Percentiles rank a stretch among this genome's conserved stretches.
Evolutionary conservation across 306 rosid genomes (phyloP).

Genomic region (Vigna angularis): DNA sequence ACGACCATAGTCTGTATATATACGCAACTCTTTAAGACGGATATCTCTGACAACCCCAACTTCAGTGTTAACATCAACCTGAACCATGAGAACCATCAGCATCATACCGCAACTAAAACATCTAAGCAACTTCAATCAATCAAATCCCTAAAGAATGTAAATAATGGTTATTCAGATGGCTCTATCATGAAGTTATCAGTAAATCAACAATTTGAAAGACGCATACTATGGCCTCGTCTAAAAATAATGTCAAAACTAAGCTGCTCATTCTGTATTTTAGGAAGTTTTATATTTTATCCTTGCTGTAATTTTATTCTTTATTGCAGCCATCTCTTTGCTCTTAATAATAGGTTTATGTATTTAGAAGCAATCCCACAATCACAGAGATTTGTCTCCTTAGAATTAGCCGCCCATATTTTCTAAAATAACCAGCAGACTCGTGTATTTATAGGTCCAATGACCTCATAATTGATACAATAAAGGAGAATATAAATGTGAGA

Average conservation of each 20-base stretch:
- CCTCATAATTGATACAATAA: too few relatives aligned
- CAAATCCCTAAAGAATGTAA: slow-evolving; percentile 1
- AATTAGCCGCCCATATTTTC: too few relatives aligned
- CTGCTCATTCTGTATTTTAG: too few relatives aligned
- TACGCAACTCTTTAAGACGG: slow-evolving; percentile 89
- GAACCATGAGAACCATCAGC: slow-evolving; percentile 48
- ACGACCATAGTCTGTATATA: slow-evolving; percentile 98
- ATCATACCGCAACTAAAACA: slow-evolving; percentile 25
- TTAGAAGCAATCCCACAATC: too few relatives aligned
- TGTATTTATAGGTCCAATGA: too few relatives aligned
- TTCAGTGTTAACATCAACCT: slow-evolving; percentile 99
- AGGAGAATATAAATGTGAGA: too few relatives aligned
- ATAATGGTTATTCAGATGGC: neutral
- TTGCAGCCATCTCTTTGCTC: too few relatives aligned
- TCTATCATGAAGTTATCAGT: neutral
- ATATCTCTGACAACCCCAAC: slow-evolving; percentile 99
- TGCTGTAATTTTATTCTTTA: too few relatives aligned
- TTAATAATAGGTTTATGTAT: too few relatives aligned
- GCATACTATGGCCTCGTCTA: neutral
- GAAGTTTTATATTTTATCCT: too few relatives aligned
- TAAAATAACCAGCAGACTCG: too few relatives aligned
- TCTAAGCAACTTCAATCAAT: neutral
- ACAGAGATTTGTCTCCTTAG: too few relatives aligned
- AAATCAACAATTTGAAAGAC: slow-evolving; percentile 10
- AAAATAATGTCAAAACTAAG: neutral